Percentiles rank a stretch among this genome's conserved stretches.
These are phyloP conservation scores for Penicillium sp. DNA, from an alignment of 2,329 filamentous ascomycete genomes.

Conservation along the genomic window DNA sequence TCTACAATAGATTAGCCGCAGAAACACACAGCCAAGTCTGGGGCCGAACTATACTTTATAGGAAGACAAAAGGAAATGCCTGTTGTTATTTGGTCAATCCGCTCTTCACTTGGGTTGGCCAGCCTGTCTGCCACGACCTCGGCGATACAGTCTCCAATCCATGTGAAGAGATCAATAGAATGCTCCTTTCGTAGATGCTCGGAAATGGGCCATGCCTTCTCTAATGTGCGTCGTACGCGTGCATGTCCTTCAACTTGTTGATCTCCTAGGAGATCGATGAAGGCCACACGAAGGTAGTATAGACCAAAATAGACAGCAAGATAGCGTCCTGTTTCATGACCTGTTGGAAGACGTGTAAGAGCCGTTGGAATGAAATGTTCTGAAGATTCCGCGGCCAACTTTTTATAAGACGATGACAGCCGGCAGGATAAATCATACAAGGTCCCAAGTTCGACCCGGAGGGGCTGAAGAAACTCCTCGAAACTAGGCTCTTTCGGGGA, in stretches of 20 bases:
- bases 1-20: conserved; percentile 18
- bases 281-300: conserved; percentile 45
- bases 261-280: conserved; percentile 42
- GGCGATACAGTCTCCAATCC: conserved; percentile 67
- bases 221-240: conserved; percentile 52
- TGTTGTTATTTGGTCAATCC: conserved; percentile 29
- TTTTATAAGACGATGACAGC: conserved; percentile 30
- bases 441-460: conserved; percentile 23
- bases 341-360: conserved; percentile 37
- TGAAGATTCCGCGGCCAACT: conserved; percentile 31
- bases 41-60: conserved; percentile 29
- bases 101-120: conserved; percentile 22
- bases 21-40: background rate
- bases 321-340: conserved; percentile 45
- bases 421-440: conserved; percentile 32
- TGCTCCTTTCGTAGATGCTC: conserved; percentile 62
- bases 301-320: conserved; percentile 48
- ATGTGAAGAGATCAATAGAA: conserved; percentile 60
- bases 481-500: conserved; percentile 3
- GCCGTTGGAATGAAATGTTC: conserved; percentile 39
- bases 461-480: conserved; percentile 24
- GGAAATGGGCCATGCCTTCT: conserved; percentile 62
- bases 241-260: conserved; percentile 32
- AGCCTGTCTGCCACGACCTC: conserved; percentile 54
- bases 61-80: conserved; percentile 40